Evolutionary conservation across 2,329 filamentous ascomycete genomes (phyloP).

Genomic region (Fusarium sp.): DNA sequence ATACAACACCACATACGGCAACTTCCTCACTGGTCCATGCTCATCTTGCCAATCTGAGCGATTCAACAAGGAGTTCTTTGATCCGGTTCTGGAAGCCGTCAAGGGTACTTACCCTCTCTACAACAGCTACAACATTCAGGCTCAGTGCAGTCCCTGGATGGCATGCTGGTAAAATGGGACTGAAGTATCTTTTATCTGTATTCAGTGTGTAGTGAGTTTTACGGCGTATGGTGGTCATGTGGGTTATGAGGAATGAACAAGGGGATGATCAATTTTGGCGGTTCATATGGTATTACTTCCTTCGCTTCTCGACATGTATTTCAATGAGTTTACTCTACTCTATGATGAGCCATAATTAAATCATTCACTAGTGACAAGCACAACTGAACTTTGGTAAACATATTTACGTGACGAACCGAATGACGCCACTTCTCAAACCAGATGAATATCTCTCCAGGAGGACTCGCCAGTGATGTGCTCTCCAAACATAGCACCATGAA

Average conservation of each 20-base stretch:
- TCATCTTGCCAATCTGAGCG: slow-evolving; percentile 51
- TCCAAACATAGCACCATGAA: slow-evolving; percentile 36
- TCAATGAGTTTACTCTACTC: slow-evolving; percentile 26
- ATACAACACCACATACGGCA: slow-evolving; percentile 54
- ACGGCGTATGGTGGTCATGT: slow-evolving; percentile 15
- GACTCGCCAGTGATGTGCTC: slow-evolving; percentile 24
- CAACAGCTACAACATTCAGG: slow-evolving; percentile 53
- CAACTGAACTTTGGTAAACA: background rate
- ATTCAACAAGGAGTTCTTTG: slow-evolving; percentile 53
- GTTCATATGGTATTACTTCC: slow-evolving; percentile 31
- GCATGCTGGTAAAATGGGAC: slow-evolving; percentile 41
- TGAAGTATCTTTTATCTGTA: background rate
- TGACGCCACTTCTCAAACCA: background rate
- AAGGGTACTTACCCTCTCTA: slow-evolving; percentile 55
- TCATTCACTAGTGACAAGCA: background rate
- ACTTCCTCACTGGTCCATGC: slow-evolving; percentile 53
- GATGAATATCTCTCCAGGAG: slow-evolving; percentile 25
- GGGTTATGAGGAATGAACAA: background rate
- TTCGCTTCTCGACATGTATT: slow-evolving; percentile 39
- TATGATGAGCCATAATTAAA: slow-evolving; percentile 7
- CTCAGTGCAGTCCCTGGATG: slow-evolving; percentile 55
- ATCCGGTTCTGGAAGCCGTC: slow-evolving; percentile 53
- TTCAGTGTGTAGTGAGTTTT: slow-evolving; percentile 21
- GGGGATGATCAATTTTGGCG: slow-evolving; percentile 32
- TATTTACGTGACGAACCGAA: background rate